phyloP scores from a whole-genome alignment of 1,284 basidiomycete species.

The Sporisorium graminicola region DNA sequence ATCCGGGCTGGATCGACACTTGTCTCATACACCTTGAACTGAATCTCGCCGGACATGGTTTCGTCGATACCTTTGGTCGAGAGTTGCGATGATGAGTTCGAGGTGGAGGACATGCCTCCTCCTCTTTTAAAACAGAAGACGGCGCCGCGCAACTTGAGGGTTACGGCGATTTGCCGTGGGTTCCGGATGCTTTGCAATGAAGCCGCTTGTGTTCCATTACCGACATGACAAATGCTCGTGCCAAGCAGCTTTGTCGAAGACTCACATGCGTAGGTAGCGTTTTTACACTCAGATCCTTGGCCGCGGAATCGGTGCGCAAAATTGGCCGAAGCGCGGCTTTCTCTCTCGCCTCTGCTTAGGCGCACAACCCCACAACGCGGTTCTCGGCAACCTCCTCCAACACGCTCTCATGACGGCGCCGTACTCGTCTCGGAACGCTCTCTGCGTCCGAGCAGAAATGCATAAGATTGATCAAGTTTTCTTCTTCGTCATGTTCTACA shows the following conservation, averaged over 20 bases:
- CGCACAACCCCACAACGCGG: not conserved
- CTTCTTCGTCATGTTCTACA: not conserved
- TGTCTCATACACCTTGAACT: conserved; percentile 12
- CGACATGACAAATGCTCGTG: conserved; percentile 4
- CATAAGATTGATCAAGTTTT: not conserved
- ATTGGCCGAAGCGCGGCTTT: not conserved
- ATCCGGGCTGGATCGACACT: conserved; percentile 22
- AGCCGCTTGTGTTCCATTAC: not conserved
- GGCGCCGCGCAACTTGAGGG: not conserved
- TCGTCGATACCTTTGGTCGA: not conserved
- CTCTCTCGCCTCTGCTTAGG: not conserved
- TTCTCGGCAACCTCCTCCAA: not conserved
- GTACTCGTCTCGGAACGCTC: not conserved
- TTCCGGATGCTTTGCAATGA: not conserved
- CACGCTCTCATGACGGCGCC: not conserved
- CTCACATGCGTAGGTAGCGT: not conserved
- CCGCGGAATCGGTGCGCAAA: conserved; percentile 10
- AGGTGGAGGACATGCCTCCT: not conserved
- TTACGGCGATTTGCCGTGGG: conserved; percentile 20
- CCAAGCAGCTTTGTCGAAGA: not conserved
- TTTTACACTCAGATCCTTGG: not conserved
- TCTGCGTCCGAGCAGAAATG: no score
- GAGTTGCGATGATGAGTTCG: not conserved
- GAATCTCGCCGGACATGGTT: conserved; percentile 12
- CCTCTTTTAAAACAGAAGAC: not conserved